Conservation (phyloP, 345 rosid genomes). For the Linum lewisii region DNA sequence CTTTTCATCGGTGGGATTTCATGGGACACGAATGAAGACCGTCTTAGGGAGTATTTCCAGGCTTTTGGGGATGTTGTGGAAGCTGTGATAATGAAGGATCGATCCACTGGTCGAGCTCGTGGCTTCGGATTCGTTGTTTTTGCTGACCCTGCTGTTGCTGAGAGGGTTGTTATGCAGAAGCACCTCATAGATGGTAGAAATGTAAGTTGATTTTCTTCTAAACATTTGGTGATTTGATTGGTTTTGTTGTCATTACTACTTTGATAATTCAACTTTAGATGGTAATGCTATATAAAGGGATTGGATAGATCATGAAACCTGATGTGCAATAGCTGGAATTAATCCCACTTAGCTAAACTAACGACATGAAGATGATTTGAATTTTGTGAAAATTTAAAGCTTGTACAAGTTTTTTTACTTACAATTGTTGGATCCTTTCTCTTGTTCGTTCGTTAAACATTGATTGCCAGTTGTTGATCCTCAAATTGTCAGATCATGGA, state of each 20-base stretch:
- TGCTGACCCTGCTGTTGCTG: slow-evolving; percentile 70
- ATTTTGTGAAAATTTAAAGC: neutral
- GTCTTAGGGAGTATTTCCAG: slow-evolving; percentile 73
- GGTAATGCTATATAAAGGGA: no score
- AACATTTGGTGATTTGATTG: neutral
- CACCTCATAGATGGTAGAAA: slow-evolving; percentile 77
- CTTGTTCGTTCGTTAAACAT: no score
- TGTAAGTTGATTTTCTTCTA: slow-evolving; percentile 33
- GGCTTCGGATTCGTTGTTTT: slow-evolving; percentile 91
- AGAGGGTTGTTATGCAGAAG: slow-evolving; percentile 62
- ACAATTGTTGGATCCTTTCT: neutral
- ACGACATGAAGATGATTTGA: neutral
- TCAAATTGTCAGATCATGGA: no score
- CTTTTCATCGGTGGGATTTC: slow-evolving; percentile 91
- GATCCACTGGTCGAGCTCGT: slow-evolving; percentile 90
- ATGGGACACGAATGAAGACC: slow-evolving; percentile 89
- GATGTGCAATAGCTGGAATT: neutral
- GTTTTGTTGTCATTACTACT: neutral
- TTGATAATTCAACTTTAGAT: no score
- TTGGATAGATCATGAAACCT: neutral
- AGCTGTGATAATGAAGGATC: slow-evolving; percentile 90
- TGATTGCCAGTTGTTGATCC: no score
- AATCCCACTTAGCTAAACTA: no score
- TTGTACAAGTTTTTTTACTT: neutral
- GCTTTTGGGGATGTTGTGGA: slow-evolving; percentile 71